These are phyloP conservation scores for Caloboletus inedulis DNA, from an alignment of 1,284 basidiomycete species.

Conservation along the genomic window DNA sequence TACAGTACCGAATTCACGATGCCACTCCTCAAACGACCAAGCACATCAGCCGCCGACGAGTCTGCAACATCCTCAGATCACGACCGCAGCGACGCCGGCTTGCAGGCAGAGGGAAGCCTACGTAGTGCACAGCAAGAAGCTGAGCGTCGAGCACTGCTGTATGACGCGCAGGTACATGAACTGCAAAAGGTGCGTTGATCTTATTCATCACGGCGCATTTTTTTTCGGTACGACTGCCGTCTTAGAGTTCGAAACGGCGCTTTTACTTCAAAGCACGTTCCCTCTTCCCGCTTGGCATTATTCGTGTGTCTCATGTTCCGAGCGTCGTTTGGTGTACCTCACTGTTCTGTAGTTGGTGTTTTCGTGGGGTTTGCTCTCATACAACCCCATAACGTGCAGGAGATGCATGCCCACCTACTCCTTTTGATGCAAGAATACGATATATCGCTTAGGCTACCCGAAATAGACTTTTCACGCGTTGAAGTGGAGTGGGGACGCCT, in stretches of 20 bases:
- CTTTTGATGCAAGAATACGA: constrained; percentile 59
- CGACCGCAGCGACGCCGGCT: constrained; percentile 5
- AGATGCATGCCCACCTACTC: constrained; percentile 49
- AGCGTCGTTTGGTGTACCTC: background rate
- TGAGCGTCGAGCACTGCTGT: constrained; percentile 19
- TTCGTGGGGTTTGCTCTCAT: constrained; percentile 58
- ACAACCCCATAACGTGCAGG: constrained; percentile 58
- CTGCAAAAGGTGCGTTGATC: constrained; percentile 17
- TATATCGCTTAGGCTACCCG: constrained; percentile 54
- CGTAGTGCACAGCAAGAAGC: constrained; percentile 21
- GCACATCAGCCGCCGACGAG: constrained; percentile 10
- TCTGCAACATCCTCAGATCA: constrained; percentile 18
- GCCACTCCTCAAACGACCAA: constrained; percentile 25
- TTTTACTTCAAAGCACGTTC: constrained; percentile 40
- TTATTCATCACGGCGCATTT: background rate
- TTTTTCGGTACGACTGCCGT: background rate
- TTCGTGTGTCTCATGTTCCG: constrained; percentile 35
- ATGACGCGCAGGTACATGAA: constrained; percentile 28
- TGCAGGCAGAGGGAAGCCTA: constrained; percentile 1
- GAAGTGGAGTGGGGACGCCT: constrained; percentile 68
- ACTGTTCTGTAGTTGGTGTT: constrained; percentile 54
- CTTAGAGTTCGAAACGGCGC: constrained; percentile 15
- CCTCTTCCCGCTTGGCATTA: constrained; percentile 47
- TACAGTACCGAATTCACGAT: constrained; percentile 6
- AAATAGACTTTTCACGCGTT: constrained; percentile 59